These are phyloP conservation scores for Allantophomopsis lycopodina DNA, from an alignment of 2,329 filamentous ascomycete genomes.

Conservation along the genomic window DNA sequence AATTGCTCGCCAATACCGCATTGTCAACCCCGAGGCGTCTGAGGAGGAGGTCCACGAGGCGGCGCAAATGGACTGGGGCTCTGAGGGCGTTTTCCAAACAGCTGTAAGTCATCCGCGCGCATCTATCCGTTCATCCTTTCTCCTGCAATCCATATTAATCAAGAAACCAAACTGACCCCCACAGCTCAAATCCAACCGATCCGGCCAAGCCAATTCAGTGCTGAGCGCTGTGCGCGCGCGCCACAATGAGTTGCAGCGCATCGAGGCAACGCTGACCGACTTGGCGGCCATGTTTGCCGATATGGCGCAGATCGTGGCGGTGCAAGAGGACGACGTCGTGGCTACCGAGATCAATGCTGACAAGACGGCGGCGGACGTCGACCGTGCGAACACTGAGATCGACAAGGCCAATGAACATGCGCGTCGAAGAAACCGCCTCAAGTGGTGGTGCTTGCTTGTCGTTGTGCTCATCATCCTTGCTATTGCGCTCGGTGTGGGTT, in stretches of 20 bases:
- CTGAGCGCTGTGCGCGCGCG: conserved; percentile 69
- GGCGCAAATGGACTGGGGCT: conserved; percentile 56
- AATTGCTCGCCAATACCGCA: conserved; percentile 67
- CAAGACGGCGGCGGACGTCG: conserved; percentile 50
- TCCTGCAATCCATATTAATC: neutral
- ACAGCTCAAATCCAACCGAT: conserved; percentile 63
- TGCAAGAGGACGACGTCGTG: conserved; percentile 52
- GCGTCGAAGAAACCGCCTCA: conserved; percentile 55
- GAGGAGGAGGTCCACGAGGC: conserved; percentile 60
- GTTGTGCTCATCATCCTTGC: conserved; percentile 42
- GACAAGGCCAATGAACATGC: conserved; percentile 54
- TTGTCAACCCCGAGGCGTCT: conserved; percentile 69
- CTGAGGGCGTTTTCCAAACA: conserved; percentile 71
- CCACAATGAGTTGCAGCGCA: conserved; percentile 71
- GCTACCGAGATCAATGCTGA: conserved; percentile 51
- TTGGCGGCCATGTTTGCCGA: conserved; percentile 59
- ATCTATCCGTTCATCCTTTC: neutral
- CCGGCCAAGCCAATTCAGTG: conserved; percentile 57
- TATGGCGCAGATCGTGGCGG: conserved; percentile 59
- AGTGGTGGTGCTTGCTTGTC: conserved; percentile 67
- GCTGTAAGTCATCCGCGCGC: conserved; percentile 41
- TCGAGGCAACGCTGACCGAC: conserved; percentile 62
- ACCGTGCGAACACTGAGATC: conserved; percentile 57
- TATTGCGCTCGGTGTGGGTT: conserved; percentile 36
- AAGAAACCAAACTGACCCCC: conserved; percentile 6